Evolutionary conservation across 306 rosid species (phyloP).

Genomic region (Nissolia schottii): DNA sequence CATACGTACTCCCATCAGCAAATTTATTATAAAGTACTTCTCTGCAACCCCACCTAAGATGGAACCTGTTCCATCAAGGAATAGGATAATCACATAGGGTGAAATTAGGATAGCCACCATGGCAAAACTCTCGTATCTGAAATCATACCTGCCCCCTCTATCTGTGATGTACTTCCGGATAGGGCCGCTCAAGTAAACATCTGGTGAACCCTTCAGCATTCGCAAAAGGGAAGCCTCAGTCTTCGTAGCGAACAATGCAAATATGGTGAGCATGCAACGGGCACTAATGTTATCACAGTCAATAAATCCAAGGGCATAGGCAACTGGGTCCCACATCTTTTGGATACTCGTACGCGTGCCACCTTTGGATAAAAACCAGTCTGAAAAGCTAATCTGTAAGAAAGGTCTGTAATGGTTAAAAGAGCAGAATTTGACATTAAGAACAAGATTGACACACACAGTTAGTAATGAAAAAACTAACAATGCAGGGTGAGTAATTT

Average conservation of each 20-base stretch:
- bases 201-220: conserved; percentile 99
- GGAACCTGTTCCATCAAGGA: conserved; percentile 68
- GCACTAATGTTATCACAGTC: conserved; percentile 99
- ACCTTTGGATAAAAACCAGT: conserved; percentile 98
- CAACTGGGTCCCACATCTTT: conserved; percentile 98
- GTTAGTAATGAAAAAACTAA: background rate
- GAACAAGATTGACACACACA: conserved; percentile 3
- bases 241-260: conserved; percentile 93
- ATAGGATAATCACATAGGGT: conserved; percentile 22
- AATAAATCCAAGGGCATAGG: conserved; percentile 97
- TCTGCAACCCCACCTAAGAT: conserved; percentile 99
- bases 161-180: conserved; percentile 85
- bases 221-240: conserved; percentile 97
- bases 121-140: background rate
- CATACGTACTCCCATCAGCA: conserved; percentile 63
- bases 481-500: background rate
- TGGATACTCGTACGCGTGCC: conserved; percentile 87
- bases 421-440: conserved; percentile 2
- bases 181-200: conserved; percentile 89
- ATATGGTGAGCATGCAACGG: conserved; percentile 99
- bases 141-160: conserved; percentile 83
- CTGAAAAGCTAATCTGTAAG: conserved; percentile 90
- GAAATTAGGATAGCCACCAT: conserved; percentile 12
- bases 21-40: conserved; percentile 71
- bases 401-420: conserved; percentile 9